Percentiles rank a stretch among this genome's conserved stretches.
Conservation (phyloP, 73 alveolate genomes). For the Breviolum minutum region DNA sequence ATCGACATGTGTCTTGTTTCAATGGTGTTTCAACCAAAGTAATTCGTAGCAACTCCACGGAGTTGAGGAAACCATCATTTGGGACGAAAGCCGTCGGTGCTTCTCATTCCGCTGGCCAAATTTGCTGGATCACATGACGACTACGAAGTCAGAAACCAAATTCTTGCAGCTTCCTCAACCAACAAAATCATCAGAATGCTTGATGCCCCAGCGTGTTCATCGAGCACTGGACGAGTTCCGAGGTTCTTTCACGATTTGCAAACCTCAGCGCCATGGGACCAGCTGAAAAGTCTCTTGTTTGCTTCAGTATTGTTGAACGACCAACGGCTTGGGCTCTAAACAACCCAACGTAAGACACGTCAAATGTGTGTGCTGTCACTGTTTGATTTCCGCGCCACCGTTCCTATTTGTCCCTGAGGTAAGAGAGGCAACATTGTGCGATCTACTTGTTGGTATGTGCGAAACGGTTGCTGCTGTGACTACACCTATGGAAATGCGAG, state of each 20-base stretch:
- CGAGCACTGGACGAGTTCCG: no score
- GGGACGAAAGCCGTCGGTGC: conserved; percentile 65
- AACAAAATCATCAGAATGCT: background rate
- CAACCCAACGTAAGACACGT: background rate
- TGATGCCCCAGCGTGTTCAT: no score
- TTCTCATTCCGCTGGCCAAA: conserved; percentile 31
- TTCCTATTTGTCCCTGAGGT: background rate
- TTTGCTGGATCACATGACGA: background rate
- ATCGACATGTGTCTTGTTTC: no score
- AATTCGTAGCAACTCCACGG: background rate
- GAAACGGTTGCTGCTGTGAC: conserved; percentile 76
- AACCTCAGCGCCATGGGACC: conserved; percentile 50
- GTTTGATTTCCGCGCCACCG: background rate
- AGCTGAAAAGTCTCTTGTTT: conserved; percentile 1
- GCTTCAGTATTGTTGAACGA: background rate
- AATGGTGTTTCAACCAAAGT: no score
- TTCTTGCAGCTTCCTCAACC: background rate
- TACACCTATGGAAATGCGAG: conserved; percentile 84
- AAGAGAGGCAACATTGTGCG: conserved; percentile 39
- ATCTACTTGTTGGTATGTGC: conserved; percentile 63
- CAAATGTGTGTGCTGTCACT: background rate
- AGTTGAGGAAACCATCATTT: conserved; percentile 1
- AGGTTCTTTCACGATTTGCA: conserved; percentile 39
- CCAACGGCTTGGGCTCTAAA: no score
- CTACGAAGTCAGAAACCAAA: no score